phyloP scores from a whole-genome alignment of 352 stramenopile species.

The Bremia lactucae region DNA sequence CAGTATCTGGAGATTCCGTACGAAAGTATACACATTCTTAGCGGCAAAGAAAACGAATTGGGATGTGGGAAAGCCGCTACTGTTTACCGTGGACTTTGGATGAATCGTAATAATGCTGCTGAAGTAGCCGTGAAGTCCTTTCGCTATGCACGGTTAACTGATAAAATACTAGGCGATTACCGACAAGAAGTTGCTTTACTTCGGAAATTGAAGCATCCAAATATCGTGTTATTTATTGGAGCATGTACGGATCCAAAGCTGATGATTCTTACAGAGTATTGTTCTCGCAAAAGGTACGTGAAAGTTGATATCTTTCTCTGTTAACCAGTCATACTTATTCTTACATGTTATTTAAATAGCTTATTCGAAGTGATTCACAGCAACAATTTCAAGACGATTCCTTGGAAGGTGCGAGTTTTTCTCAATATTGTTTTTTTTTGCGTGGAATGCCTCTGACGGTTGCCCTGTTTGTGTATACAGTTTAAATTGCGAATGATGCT shows the following conservation, averaged over 20 bases:
- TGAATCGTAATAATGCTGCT: conserved; percentile 69
- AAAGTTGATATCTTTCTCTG: not conserved
- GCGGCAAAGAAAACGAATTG: conserved; percentile 81
- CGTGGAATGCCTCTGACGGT: not conserved
- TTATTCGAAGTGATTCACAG: conserved; percentile 85
- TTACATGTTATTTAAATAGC: conserved; percentile 19
- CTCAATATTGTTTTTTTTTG: not conserved
- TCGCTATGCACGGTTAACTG: conserved; percentile 78
- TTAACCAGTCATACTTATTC: too few species aligned
- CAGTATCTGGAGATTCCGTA: conserved; percentile 82
- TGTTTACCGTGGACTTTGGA: conserved; percentile 82
- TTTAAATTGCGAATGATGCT: conserved; percentile 88
- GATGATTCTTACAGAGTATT: conserved; percentile 86
- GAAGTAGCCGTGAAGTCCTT: conserved; percentile 84
- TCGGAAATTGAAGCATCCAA: conserved; percentile 81
- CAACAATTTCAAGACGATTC: conserved; percentile 84
- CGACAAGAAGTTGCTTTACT: conserved; percentile 78
- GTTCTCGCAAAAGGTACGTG: conserved; percentile 73
- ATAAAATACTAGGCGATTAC: conserved; percentile 84
- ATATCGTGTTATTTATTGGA: conserved; percentile 87
- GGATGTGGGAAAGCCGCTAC: conserved; percentile 79
- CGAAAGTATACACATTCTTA: conserved; percentile 80
- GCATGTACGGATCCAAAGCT: conserved; percentile 83
- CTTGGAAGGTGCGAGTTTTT: conserved; percentile 61
- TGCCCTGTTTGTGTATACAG: conserved; percentile 16